Evolutionary conservation across 2,329 filamentous ascomycete species (phyloP).

Genomic region (Fusarium pseudocircinatum): DNA sequence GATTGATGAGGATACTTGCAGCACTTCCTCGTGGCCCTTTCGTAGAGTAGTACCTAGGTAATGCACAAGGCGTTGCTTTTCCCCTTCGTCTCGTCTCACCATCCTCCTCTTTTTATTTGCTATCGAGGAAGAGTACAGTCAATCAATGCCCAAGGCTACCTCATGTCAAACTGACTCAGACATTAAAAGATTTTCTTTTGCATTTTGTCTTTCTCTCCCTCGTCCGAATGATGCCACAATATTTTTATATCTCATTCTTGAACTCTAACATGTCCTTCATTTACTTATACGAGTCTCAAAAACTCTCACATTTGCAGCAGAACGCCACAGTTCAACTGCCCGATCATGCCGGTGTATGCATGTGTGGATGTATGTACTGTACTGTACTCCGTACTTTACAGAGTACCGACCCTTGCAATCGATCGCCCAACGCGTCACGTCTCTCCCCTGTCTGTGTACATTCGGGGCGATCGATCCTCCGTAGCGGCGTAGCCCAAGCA

Average conservation of each 20-base stretch:
- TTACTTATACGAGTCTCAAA: background rate
- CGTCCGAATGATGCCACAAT: background rate
- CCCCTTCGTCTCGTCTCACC: constrained; percentile 2
- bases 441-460: constrained; percentile 7
- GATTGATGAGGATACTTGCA: background rate
- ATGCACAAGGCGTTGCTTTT: constrained; percentile 13
- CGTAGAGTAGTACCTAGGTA: background rate
- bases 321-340: constrained; percentile 3
- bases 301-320: background rate
- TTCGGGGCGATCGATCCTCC: constrained; percentile 29
- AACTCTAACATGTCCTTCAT: background rate
- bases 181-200: background rate
- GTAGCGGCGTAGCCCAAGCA: constrained; percentile 14
- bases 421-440: constrained; percentile 36
- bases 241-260: background rate
- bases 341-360: background rate
- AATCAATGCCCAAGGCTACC: background rate
- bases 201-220: background rate
- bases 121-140: background rate
- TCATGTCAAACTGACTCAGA: background rate
- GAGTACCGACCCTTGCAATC: constrained; percentile 17
- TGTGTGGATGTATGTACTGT: background rate
- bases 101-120: background rate
- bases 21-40: constrained; percentile 11
- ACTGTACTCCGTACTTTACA: too few species aligned